A percentile compares a stretch with the other conserved stretches of the same genome.
These are phyloP conservation scores for Euphorbia peplus DNA, from an alignment of 345 rosid species.

Conservation along the genomic window DNA sequence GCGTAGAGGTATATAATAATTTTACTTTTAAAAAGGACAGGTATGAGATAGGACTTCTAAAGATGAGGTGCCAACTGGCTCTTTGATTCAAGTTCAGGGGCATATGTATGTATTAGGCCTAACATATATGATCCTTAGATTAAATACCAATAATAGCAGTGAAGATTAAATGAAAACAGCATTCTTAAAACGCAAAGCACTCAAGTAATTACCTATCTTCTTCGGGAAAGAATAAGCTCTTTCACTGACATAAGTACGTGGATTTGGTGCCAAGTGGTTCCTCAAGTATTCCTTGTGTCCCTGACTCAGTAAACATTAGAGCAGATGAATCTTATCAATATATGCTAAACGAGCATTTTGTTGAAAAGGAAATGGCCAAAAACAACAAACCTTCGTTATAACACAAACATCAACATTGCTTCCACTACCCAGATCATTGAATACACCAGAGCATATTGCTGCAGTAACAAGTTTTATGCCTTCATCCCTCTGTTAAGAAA, in stretches of 20 bases:
- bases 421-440: conserved; percentile 68
- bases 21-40: too few species aligned
- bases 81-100: background rate
- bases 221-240: conserved; percentile 64
- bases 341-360: conserved; percentile 1
- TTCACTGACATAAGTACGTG: conserved; percentile 55
- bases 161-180: background rate
- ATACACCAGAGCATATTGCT: conserved; percentile 63
- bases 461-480: conserved; percentile 65
- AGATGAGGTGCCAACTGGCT: background rate
- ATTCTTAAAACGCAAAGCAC: background rate
- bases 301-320: conserved; percentile 33
- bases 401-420: conserved; percentile 92
- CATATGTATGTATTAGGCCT: too few species aligned
- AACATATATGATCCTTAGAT: background rate
- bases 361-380: conserved; percentile 3
- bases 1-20: background rate
- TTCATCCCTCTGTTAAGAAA: conserved; percentile 56
- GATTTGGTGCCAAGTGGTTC: conserved; percentile 77
- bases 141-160: background rate
- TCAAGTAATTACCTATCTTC: conserved; percentile 51
- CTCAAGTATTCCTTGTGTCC: conserved; percentile 70
- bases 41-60: background rate
- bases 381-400: conserved; percentile 60
- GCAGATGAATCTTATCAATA: conserved; percentile 12